Evolutionary conservation across 2,329 filamentous ascomycete genomes (phyloP), one percentile per base, ranked within the genome.

Genomic region (Talaromyces sp.): DNA sequence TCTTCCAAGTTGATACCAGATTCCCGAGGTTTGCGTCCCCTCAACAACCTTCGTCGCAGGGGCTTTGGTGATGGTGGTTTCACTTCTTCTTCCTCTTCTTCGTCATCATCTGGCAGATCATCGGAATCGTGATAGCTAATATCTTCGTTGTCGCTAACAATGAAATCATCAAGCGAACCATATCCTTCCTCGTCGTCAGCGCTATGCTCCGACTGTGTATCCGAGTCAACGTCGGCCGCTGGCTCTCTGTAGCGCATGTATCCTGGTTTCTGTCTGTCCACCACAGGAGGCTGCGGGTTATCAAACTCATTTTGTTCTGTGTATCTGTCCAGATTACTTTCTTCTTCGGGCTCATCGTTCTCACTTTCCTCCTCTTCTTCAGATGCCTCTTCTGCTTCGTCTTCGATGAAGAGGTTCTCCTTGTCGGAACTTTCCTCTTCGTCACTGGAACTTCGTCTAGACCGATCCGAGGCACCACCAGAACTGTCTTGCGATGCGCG

Each of bases 71-170:
- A 64, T 10, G 64, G 64, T 26, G 60, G 60, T 48, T 65, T 61
- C 3, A 61, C 38, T 50, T 61, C 48, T 21, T 65, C 63, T 60
- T 69, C 48, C 21, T 64, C 62, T 32, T 60, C 58, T 24, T 63
- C 63, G 32, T 55, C 57, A 2, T 60, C 52, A 12, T 58, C 61
- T 17, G 26, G 24, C 29, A 58, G 54, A 17, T 65, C 61, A 31
- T 67, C 68, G 9, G 55, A 57, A 55, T 74, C 71, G 61, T 71
- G 64, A 32, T 67, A 74, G 60, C 73, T 76, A 26, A 69, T 58
- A 55, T 75, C 69, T 12, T 76, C 73, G 67, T 75, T 69, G 64
- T 76, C 73, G 55, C 72, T 74, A 61, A 76, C 71, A 64, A 78
- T 72, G 57, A 77, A 77, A 57, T 72, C 74, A 29, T 75, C 72